These are phyloP conservation scores for Sphagnum tenellum DNA, from an alignment of 225 moss, liverwort and hornwort genomes.

Conservation along the genomic window DNA sequence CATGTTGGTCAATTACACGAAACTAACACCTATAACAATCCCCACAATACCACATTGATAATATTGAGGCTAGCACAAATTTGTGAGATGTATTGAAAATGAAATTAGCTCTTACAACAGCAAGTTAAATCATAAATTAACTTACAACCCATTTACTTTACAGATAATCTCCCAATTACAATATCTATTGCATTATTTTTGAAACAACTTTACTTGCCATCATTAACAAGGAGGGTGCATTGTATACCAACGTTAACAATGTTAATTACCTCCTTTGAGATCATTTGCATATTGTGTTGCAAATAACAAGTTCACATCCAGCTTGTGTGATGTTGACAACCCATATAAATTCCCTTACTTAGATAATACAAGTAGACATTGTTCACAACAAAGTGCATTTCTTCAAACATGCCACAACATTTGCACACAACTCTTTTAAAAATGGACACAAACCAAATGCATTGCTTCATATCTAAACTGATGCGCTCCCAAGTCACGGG, in stretches of 20 bases:
- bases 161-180: too few relatives aligned
- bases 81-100: slow-evolving; percentile 51
- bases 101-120: slow-evolving; percentile 42
- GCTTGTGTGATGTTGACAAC: slow-evolving; percentile 59
- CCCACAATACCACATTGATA: slow-evolving; percentile 52
- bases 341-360: slow-evolving; percentile 59
- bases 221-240: background rate
- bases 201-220: background rate
- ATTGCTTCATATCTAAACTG: too few relatives aligned
- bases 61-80: slow-evolving; percentile 30
- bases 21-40: background rate
- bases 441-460: too few relatives aligned
- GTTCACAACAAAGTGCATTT: slow-evolving; percentile 13
- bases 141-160: background rate
- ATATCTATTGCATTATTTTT: background rate
- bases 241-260: background rate
- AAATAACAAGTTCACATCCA: slow-evolving; percentile 35
- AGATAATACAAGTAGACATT: slow-evolving; percentile 75
- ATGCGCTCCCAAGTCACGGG: too few relatives aligned
- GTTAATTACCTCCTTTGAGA: slow-evolving; percentile 55
- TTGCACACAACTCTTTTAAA: background rate
- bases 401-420: too few relatives aligned
- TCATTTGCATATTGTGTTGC: slow-evolving; percentile 62
- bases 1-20: background rate
- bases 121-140: background rate